phyloP scores from a whole-genome alignment of 768 basidiomycete species.

The Mycena capillaripes region DNA sequence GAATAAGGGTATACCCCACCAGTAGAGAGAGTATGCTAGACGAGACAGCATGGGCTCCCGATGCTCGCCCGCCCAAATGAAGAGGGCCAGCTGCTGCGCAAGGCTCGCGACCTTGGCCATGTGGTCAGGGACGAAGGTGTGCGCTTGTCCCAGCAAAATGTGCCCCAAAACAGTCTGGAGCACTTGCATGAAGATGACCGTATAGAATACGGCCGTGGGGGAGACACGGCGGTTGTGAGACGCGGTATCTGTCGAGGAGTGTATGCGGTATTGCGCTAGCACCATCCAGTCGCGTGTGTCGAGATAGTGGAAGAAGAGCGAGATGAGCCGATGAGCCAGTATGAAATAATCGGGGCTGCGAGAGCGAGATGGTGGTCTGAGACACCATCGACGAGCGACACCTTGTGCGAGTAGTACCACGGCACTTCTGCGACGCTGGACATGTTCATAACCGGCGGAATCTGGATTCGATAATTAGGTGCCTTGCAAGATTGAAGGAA shows the following conservation, averaged over 20 bases:
- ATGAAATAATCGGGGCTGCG: constrained; percentile 81
- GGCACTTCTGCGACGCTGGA: constrained; percentile 60
- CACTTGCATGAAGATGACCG: constrained; percentile 88
- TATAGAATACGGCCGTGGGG: constrained; percentile 76
- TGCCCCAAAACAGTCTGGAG: constrained; percentile 86
- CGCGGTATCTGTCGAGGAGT: constrained; percentile 86
- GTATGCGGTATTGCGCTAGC: constrained; percentile 89
- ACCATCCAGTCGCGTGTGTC: constrained; percentile 82
- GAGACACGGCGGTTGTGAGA: constrained; percentile 84
- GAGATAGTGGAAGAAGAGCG: constrained; percentile 84
- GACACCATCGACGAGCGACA: constrained; percentile 65
- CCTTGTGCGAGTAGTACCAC: constrained; percentile 67
- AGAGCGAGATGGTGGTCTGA: constrained; percentile 83
- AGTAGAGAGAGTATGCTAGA: constrained; percentile 79
- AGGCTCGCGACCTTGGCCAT: constrained; percentile 58
- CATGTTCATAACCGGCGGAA: constrained; percentile 54
- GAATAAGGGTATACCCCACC: constrained; percentile 89
- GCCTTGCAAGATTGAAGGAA: too few species aligned
- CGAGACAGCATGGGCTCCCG: constrained; percentile 50
- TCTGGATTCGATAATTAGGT: too few species aligned
- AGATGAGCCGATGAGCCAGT: constrained; percentile 91
- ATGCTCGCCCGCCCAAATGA: constrained; percentile 58
- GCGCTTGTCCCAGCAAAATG: constrained; percentile 70
- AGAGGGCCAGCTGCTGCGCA: constrained; percentile 54
- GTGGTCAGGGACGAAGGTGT: constrained; percentile 52